phyloP scores from a whole-genome alignment of 805 yeast species.

The Metschnikowia cerradonensis region DNA sequence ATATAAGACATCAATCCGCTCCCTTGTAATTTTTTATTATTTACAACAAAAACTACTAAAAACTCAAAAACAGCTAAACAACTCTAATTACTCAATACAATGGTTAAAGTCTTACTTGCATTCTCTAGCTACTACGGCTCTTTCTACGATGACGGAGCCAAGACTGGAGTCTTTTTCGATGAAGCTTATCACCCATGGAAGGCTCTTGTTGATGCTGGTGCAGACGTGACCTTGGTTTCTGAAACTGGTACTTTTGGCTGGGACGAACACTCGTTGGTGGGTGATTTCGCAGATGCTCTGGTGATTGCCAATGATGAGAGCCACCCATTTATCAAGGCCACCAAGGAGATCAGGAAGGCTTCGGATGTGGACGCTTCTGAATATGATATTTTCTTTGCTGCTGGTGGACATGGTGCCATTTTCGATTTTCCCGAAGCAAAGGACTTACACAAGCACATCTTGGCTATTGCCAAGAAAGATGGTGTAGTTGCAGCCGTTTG shows the following conservation, averaged over 20 bases:
- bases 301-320: constrained; percentile 36
- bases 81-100: constrained; percentile 5
- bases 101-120: constrained; percentile 41
- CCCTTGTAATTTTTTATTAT: no score
- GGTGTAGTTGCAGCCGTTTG: constrained; percentile 65
- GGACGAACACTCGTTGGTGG: constrained; percentile 51
- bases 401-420: constrained; percentile 64
- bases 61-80: not conserved
- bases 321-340: constrained; percentile 31
- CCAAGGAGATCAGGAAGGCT: constrained; percentile 43
- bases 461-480: constrained; percentile 43
- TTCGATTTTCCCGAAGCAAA: constrained; percentile 55
- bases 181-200: constrained; percentile 61
- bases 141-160: constrained; percentile 54
- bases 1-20: not conserved
- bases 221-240: constrained; percentile 52
- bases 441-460: constrained; percentile 43
- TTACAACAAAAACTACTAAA: no score
- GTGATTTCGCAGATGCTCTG: constrained; percentile 41
- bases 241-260: constrained; percentile 56
- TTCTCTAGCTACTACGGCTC: constrained; percentile 39
- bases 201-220: constrained; percentile 45
- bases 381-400: constrained; percentile 53
- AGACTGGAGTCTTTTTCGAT: constrained; percentile 56
- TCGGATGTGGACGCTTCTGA: constrained; percentile 46